Conservation (phyloP, 148 eudicot genomes). For the Diospyros kaki region DNA sequence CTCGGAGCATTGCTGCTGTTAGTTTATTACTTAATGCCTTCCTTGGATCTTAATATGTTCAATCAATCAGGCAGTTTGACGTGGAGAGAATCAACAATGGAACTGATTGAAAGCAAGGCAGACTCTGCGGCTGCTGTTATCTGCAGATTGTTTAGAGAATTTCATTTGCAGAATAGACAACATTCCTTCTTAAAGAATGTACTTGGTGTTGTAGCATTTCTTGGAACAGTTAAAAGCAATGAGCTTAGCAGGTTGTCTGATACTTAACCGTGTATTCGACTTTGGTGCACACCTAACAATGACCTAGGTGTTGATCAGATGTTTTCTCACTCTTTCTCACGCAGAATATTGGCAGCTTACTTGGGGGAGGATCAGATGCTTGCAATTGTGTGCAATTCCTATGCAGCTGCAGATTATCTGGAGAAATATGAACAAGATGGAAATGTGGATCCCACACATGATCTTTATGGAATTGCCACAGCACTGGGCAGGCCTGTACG, state of each 20-base stretch:
- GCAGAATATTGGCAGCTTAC: slow-evolving; percentile 54
- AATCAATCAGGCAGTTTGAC: slow-evolving; percentile 7
- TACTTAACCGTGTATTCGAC: not conserved
- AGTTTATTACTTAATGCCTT: slow-evolving; percentile 20
- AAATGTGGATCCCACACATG: slow-evolving; percentile 11
- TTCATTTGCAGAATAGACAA: slow-evolving; percentile 10
- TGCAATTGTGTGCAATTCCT: slow-evolving; percentile 55
- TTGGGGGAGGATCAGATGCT: slow-evolving; percentile 73
- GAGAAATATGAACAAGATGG: slow-evolving; percentile 31
- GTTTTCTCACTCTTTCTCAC: slow-evolving; percentile 1
- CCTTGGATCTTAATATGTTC: slow-evolving; percentile 16
- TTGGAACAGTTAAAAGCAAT: slow-evolving; percentile 39
- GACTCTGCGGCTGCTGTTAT: slow-evolving; percentile 46
- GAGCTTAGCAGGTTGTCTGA: slow-evolving; percentile 47
- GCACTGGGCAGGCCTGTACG: slow-evolving; percentile 23
- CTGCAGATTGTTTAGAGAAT: slow-evolving; percentile 25
- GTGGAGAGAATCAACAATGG: slow-evolving; percentile 26
- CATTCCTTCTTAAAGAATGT: slow-evolving; percentile 18
- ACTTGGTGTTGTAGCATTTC: slow-evolving; percentile 60
- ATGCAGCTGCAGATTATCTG: slow-evolving; percentile 23
- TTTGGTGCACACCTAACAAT: not conserved
- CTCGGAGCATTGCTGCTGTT: not conserved
- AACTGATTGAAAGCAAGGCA: slow-evolving; percentile 29
- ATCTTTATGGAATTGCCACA: slow-evolving; percentile 27
- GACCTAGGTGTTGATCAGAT: not conserved